Evolutionary conservation across 2,329 filamentous ascomycete genomes (phyloP), one percentile per base, ranked within the genome.

Genomic region (Cladophialophora bantiana): DNA sequence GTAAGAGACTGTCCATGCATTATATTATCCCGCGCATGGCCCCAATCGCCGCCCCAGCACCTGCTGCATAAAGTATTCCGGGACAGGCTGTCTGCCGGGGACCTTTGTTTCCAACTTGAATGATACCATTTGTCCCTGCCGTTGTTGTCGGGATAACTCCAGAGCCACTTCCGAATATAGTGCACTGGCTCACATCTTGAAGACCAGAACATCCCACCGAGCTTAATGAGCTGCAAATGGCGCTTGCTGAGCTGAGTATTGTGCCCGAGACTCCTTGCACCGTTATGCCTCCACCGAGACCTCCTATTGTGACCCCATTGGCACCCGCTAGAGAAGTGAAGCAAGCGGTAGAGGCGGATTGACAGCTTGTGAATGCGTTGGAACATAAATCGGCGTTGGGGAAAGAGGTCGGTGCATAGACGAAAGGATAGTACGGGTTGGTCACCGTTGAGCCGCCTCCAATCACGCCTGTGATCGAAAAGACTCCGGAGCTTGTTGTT

Each of bases 401-500:
- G 73, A 86, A 86, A 65, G 81, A 81, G 1, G 85, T 86, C 15
- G 85, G 82, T 59, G 86, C 83, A 71, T 79, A 80, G 59, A 83
- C 74, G 69, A 85, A 86, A 18, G 84, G 83, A 68, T 82, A 87
- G 67, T 77, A 81, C 12, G 79, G 78, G 66, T 83, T 84, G 32
- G 80, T 74, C 15, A 73, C 69, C 5, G 70, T 72, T 13, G 70
- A 72, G 26, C 70, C 69, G 13, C 70, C 71, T 7, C 69, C 65
- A 34, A 50, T 42, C 5, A 70, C 68, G 18, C 68, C 68, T 74
- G 85, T 77, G 12, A 74, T 74, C 4, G 75, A 68, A 18, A 75
- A 65, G 34, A 68, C 61, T 5, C 66, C 52, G 36, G 35, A 64
- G 12, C 75, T 77, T 10, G 76, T 77, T 13, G 64, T 70, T 15